Evolutionary conservation across 2,329 filamentous ascomycete species (phyloP).

Genomic region (Aspergillus piperis): DNA sequence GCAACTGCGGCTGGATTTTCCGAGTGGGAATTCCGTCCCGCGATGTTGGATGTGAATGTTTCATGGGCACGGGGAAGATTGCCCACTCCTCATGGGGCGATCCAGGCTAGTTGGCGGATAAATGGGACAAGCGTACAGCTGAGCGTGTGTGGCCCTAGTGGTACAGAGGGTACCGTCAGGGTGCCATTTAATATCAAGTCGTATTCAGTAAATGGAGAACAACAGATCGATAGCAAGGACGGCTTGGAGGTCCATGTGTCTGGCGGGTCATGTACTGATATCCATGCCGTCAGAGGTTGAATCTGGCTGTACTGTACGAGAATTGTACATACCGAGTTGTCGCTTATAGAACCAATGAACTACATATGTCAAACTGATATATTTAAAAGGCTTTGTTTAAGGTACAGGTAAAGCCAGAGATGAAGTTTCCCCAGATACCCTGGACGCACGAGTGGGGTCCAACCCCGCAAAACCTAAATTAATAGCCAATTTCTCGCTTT

Average conservation of each 20-base stretch:
- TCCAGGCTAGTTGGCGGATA: slow-evolving; percentile 8
- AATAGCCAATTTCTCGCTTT: not conserved
- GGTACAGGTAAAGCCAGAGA: no score
- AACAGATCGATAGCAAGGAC: not conserved
- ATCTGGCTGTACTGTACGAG: no score
- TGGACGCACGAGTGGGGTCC: not conserved
- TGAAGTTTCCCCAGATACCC: no score
- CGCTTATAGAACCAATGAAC: no score
- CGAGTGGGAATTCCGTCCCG: slow-evolving; percentile 6
- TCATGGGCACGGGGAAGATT: slow-evolving; percentile 7
- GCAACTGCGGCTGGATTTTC: not conserved
- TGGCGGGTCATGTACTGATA: not conserved
- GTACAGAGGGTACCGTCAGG: not conserved
- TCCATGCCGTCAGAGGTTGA: not conserved
- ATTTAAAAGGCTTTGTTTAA: no score
- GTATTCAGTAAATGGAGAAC: not conserved
- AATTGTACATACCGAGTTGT: not conserved
- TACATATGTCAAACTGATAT: no score
- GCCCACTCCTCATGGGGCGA: slow-evolving; percentile 5
- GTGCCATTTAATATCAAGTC: not conserved
- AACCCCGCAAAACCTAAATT: not conserved
- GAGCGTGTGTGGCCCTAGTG: not conserved
- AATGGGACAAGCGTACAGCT: not conserved
- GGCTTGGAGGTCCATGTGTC: not conserved
- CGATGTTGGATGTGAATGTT: slow-evolving; percentile 2